Conservation (phyloP, 2,329 filamentous ascomycete species). For the Penicillium sclerotiorum region DNA sequence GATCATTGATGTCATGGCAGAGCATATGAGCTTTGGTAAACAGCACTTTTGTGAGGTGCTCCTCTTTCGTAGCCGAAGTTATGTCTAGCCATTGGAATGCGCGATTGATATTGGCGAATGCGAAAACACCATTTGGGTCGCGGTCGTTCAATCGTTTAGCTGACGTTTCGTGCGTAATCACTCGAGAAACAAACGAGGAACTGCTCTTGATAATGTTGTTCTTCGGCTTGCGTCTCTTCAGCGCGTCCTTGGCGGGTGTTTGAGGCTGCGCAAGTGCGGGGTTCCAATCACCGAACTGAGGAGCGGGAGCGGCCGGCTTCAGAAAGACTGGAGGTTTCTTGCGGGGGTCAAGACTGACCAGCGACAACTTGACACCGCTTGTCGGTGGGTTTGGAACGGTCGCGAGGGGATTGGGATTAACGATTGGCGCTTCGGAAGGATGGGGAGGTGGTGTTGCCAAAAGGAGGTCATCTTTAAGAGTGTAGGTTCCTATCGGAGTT, state of each 20-base stretch:
- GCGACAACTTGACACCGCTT: conserved; percentile 79
- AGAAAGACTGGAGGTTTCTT: conserved; percentile 45
- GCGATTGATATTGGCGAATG: conserved; percentile 93
- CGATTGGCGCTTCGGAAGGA: conserved; percentile 83
- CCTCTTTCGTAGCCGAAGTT: conserved; percentile 69
- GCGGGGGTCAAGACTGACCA: conserved; percentile 70
- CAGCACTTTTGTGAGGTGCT: conserved; percentile 91
- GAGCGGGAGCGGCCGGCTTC: conserved; percentile 50
- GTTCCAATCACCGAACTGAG: conserved; percentile 86
- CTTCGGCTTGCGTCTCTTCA: conserved; percentile 89
- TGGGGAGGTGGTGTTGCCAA: conserved; percentile 94
- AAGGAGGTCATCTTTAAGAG: conserved; percentile 85
- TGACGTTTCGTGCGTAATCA: conserved; percentile 83
- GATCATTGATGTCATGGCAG: conserved; percentile 86
- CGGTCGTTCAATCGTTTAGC: conserved; percentile 79
- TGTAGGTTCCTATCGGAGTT: conserved; percentile 71
- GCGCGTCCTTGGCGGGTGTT: conserved; percentile 64
- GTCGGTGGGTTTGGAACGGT: conserved; percentile 83
- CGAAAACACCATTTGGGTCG: conserved; percentile 76
- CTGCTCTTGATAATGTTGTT: conserved; percentile 99
- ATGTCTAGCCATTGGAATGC: conserved; percentile 96
- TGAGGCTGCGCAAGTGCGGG: conserved; percentile 63
- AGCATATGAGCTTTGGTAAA: conserved; percentile 96
- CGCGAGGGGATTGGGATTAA: conserved; percentile 88
- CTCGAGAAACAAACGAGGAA: conserved; percentile 95